phyloP scores from a whole-genome alignment of 805 yeast species.

The Ogataea wickerhamii region DNA sequence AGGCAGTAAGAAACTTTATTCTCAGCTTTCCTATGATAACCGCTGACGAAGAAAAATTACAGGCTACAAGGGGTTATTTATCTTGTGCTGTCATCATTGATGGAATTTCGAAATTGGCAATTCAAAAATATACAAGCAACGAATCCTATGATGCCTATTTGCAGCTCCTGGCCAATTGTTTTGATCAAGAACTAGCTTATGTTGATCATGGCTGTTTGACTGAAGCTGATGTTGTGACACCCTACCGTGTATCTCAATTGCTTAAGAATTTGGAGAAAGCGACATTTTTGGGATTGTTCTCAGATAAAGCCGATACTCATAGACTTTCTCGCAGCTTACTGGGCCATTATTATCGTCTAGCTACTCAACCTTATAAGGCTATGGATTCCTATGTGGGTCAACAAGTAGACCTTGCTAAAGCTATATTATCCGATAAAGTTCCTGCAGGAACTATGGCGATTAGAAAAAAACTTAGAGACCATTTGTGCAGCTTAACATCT shows the following conservation, averaged over 20 bases:
- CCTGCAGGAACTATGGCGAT: conserved; percentile 72
- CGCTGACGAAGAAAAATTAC: conserved; percentile 27
- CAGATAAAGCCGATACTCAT: conserved; percentile 49
- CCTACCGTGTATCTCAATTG: conserved; percentile 30
- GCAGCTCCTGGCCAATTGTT: conserved; percentile 36
- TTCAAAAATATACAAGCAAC: conserved; percentile 22
- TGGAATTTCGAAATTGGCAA: conserved; percentile 31
- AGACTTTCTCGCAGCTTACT: conserved; percentile 43
- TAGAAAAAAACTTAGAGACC: conserved; percentile 59
- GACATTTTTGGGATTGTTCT: conserved; percentile 47
- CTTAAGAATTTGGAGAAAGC: conserved; percentile 47
- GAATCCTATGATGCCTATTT: conserved; percentile 32
- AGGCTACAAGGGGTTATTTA: conserved; percentile 35
- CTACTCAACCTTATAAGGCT: conserved; percentile 20
- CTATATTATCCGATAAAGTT: conserved; percentile 52
- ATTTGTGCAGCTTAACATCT: conserved; percentile 26
- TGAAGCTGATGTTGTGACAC: not conserved
- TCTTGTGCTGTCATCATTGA: conserved; percentile 39
- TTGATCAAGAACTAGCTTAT: conserved; percentile 34
- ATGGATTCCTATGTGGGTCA: conserved; percentile 23
- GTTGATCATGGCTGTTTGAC: conserved; percentile 4
- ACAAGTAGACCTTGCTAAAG: conserved; percentile 38
- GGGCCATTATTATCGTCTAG: conserved; percentile 21
- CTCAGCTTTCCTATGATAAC: conserved; percentile 32
- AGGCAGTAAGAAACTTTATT: conserved; percentile 36